Evolutionary conservation across 2,329 filamentous ascomycete genomes (phyloP), one percentile per base, ranked within the genome.

Genomic region (Diplocarpon mali): DNA sequence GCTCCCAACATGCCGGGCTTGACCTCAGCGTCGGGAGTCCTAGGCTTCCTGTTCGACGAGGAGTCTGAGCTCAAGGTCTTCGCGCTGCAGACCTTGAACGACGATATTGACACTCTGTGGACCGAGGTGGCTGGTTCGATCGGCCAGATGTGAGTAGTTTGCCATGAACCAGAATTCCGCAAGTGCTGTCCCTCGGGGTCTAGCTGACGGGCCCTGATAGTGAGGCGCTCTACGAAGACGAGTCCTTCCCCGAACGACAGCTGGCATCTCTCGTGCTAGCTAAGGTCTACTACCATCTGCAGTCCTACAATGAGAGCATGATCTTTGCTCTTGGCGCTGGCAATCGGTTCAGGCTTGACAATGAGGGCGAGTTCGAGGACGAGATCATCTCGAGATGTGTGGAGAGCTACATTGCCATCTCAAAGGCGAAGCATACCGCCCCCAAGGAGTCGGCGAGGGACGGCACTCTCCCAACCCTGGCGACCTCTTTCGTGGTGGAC

Each of bases 291-390:
- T 98, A 96, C 64, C 92, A 98, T 64, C 80, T 98, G 42, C 88
- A 95, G 68, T 92, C 92, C 65, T 98, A 98, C 71, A 92, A 95
- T 64, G 92, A 98, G 70, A 95, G 90, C 67, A 96, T 98, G 90
- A 85, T 86, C 42, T 96, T 98, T 66, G 92, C 92, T 52, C 78
- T 98, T 37, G 89, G 88, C 47, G 89, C 92, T 17, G 92, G 92
- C 49, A 86, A 95, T 63, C 80, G 95, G 40, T 95, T 98, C 73
- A 86, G 93, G 69, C 77, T 96, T 54, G 85, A 95, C 60, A 76
- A 82, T 44, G 83, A 85, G 42, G 85, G 87, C 66, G 92, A 98
- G 70, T 98, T 95, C 61, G 92, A 98, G 67, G 89, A 98, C 70
- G 98, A 92, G 46, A 96, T 98, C 68, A 89, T 96, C 65, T 90